These are phyloP conservation scores for Diaporthe sp. DNA, from an alignment of 2,329 filamentous ascomycete genomes.

Conservation along the genomic window DNA sequence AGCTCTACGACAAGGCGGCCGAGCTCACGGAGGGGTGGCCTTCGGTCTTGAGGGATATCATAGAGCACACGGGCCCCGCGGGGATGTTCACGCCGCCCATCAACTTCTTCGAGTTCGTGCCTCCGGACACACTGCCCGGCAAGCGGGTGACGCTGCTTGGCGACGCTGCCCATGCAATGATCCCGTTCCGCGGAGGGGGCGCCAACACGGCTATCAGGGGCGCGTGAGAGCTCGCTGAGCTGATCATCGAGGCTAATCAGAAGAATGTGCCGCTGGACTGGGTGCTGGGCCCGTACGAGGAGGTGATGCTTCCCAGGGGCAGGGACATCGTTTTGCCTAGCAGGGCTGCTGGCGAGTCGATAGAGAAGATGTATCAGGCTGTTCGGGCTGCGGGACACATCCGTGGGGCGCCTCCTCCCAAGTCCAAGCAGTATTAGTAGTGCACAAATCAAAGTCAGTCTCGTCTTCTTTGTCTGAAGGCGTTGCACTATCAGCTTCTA, in stretches of 20 bases:
- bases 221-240: neutral
- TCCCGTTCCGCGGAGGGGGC: neutral
- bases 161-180: neutral
- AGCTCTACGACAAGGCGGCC: neutral
- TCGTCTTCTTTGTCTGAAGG: too few species aligned
- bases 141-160: neutral
- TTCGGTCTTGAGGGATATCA: neutral
- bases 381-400: neutral
- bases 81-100: neutral
- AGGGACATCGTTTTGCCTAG: neutral
- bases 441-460: neutral
- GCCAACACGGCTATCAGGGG: constrained; percentile 4
- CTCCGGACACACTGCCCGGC: neutral
- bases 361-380: neutral
- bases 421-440: neutral
- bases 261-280: neutral
- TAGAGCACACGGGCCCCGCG: neutral
- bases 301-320: neutral
- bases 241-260: neutral
- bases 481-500: too few species aligned
- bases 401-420: neutral
- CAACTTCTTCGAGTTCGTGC: constrained; percentile 2
- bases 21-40: neutral
- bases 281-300: neutral
- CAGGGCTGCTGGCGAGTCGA: neutral